A percentile compares a stretch with the other conserved stretches of the same genome.
These are phyloP conservation scores for Blumeria hordei DNA, from an alignment of 2,329 filamentous ascomycete species.

Conservation along the genomic window DNA sequence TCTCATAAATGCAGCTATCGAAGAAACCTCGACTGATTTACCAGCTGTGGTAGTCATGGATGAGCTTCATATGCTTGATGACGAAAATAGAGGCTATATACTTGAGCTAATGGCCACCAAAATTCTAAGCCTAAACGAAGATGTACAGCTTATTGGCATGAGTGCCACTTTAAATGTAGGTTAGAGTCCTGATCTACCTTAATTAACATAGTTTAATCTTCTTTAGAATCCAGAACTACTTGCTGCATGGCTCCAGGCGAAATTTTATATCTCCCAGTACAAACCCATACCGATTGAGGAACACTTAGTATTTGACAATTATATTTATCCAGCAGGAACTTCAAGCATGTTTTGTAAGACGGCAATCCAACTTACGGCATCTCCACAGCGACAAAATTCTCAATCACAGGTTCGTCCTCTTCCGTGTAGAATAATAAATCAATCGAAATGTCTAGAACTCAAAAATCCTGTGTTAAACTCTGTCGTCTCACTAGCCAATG, in stretches of 20 bases:
- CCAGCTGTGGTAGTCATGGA: conserved; percentile 47
- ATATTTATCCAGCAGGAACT: conserved; percentile 37
- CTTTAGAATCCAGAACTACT: conserved; percentile 42
- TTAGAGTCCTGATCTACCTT: background rate
- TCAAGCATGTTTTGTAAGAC: conserved; percentile 33
- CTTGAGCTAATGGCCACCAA: conserved; percentile 54
- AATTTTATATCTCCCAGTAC: conserved; percentile 49
- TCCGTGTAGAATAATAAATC: conserved; percentile 24
- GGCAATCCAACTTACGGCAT: conserved; percentile 23
- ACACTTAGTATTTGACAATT: conserved; percentile 46
- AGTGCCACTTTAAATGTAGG: conserved; percentile 49
- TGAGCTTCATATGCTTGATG: conserved; percentile 64
- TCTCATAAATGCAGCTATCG: conserved; percentile 47
- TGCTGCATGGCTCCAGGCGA: conserved; percentile 44
- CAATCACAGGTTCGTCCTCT: conserved; percentile 16
- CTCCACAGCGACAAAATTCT: conserved; percentile 14
- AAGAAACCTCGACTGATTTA: conserved; percentile 38
- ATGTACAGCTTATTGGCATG: conserved; percentile 48
- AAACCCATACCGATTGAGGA: conserved; percentile 54
- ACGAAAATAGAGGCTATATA: conserved; percentile 53
- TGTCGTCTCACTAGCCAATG: conserved; percentile 42
- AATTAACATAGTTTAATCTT: background rate
- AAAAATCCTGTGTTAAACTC: conserved; percentile 41
- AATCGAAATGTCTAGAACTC: conserved; percentile 35
- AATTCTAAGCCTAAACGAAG: conserved; percentile 39